Evolutionary conservation across 23 red algal genomes (phyloP).

Genomic region (Cyanidiococcus yangmingshanensis): DNA sequence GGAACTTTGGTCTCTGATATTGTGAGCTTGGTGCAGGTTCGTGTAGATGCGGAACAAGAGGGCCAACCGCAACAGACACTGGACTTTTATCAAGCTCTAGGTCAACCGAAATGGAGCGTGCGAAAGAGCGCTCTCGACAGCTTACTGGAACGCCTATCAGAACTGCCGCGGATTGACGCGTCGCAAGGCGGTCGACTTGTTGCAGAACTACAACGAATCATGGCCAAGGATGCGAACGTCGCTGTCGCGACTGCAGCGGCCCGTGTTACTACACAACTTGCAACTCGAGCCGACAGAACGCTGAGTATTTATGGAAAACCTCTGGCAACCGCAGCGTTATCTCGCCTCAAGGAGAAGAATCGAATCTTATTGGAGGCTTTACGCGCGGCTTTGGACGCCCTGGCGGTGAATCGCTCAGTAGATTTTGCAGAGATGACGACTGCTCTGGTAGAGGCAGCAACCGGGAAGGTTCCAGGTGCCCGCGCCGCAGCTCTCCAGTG

Average conservation of each 20-base stretch:
- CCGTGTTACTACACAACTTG: conserved; percentile 34
- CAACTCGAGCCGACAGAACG: background rate
- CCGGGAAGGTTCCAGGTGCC: conserved; percentile 52
- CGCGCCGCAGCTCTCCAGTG: conserved; percentile 47
- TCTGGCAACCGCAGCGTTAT: conserved; percentile 45
- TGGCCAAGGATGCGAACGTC: conserved; percentile 76
- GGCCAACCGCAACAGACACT: conserved; percentile 26
- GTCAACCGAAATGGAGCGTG: conserved; percentile 66
- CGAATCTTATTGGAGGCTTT: conserved; percentile 42
- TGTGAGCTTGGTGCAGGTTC: background rate
- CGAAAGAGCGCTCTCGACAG: conserved; percentile 55
- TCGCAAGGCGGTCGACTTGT: conserved; percentile 39
- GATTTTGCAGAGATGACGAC: conserved; percentile 43
- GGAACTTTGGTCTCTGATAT: background rate
- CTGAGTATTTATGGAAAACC: background rate
- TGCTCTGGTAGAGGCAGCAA: conserved; percentile 37
- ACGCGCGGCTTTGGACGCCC: conserved; percentile 41
- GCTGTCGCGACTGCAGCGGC: conserved; percentile 61
- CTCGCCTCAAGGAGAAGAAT: conserved; percentile 75
- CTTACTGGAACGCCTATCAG: background rate
- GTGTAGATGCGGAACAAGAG: conserved; percentile 34
- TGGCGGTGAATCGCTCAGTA: conserved; percentile 50
- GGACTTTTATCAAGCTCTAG: conserved; percentile 63
- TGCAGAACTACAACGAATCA: conserved; percentile 48
- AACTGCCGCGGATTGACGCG: background rate